Evolutionary conservation across 352 stramenopile genomes (phyloP).

Genomic region (Phytophthora litchii): DNA sequence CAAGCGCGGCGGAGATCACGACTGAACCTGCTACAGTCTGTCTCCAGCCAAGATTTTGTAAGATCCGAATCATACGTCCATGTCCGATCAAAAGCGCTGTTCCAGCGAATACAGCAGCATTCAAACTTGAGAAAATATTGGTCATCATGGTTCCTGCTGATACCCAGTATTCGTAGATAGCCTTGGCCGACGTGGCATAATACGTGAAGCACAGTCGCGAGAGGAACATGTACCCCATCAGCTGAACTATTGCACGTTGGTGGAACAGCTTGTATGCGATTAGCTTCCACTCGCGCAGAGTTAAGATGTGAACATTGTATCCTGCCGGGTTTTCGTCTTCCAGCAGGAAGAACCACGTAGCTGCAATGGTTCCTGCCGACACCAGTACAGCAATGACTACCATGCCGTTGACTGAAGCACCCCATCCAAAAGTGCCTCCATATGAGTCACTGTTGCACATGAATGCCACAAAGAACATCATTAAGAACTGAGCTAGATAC

Average conservation of each 20-base stretch:
- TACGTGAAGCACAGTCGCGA: constrained; percentile 60
- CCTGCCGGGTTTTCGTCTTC: constrained; percentile 34
- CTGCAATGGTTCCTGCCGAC: constrained; percentile 19
- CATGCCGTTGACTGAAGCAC: constrained; percentile 50
- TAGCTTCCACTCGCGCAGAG: constrained; percentile 14
- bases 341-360: constrained; percentile 45
- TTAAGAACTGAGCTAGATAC: constrained; percentile 44
- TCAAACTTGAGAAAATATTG: constrained; percentile 52
- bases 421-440: constrained; percentile 58
- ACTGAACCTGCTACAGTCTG: constrained; percentile 41
- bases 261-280: constrained; percentile 45
- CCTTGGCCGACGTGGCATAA: constrained; percentile 61
- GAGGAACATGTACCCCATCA: constrained; percentile 50
- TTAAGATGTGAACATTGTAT: constrained; percentile 33
- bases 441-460: constrained; percentile 63
- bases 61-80: constrained; percentile 22
- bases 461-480: constrained; percentile 52
- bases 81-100: constrained; percentile 36
- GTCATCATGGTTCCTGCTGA: constrained; percentile 43
- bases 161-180: constrained; percentile 66
- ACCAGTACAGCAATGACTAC: constrained; percentile 43
- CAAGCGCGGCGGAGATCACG: constrained; percentile 40
- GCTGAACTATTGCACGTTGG: constrained; percentile 45
- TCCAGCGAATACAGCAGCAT: constrained; percentile 47
- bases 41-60: constrained; percentile 41